Conservation (phyloP, 139 green algal species). For the Micromonas commoda region DNA sequence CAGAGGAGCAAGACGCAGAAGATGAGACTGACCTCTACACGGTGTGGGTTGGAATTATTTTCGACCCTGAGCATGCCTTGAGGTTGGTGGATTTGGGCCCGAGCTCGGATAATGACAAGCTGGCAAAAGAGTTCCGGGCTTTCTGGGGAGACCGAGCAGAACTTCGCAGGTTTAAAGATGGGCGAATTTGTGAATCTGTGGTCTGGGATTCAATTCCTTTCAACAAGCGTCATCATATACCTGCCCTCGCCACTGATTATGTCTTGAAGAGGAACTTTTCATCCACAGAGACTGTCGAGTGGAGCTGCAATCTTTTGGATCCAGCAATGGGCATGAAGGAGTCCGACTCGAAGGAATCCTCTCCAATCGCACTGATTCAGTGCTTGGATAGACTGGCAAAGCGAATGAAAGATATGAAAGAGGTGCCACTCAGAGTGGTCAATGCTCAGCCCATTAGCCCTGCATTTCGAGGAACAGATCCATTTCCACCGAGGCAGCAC, state of each 20-base stretch:
- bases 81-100: slow-evolving; percentile 11
- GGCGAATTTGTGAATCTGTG: slow-evolving; percentile 16
- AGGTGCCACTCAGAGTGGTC: slow-evolving; percentile 15
- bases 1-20: background rate
- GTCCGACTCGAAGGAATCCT: background rate
- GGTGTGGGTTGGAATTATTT: slow-evolving; percentile 10
- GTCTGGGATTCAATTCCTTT: slow-evolving; percentile 3
- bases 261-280: slow-evolving; percentile 9
- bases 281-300: background rate
- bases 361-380: background rate
- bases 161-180: slow-evolving; percentile 21
- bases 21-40: background rate
- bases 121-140: slow-evolving; percentile 15
- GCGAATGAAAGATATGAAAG: slow-evolving; percentile 26
- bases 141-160: slow-evolving; percentile 20
- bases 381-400: slow-evolving; percentile 11
- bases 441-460: slow-evolving; percentile 4
- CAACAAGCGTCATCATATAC: slow-evolving; percentile 13
- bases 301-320: slow-evolving; percentile 16
- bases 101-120: background rate
- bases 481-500: slow-evolving; percentile 10
- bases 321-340: background rate
- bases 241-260: slow-evolving; percentile 10
- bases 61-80: slow-evolving; percentile 14
- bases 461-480: slow-evolving; percentile 21